These are phyloP conservation scores for Termitomyces bulborhizus DNA, from an alignment of 768 basidiomycete genomes.

Conservation along the genomic window DNA sequence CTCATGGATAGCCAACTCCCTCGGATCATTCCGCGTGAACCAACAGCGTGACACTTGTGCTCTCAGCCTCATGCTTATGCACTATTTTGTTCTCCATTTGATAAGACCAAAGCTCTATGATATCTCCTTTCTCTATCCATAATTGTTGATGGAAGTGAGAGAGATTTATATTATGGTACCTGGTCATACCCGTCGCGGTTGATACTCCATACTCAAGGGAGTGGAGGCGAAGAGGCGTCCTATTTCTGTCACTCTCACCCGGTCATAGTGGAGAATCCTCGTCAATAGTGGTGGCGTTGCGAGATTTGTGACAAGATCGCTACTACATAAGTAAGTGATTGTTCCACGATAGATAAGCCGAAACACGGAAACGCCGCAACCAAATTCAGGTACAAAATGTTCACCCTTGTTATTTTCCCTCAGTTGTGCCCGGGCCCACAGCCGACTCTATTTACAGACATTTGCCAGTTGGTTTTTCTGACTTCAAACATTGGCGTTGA, in stretches of 20 bases:
- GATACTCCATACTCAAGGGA: background rate
- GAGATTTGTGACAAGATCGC: no score
- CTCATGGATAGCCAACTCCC: no score
- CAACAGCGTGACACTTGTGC: background rate
- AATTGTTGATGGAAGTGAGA: background rate
- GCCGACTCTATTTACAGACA: background rate
- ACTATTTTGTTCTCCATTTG: background rate
- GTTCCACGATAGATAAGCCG: no score
- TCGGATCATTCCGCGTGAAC: background rate
- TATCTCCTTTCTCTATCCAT: background rate
- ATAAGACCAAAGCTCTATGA: background rate
- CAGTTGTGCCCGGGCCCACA: background rate
- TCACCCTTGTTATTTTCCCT: no score
- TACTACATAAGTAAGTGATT: no score
- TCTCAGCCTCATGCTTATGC: background rate
- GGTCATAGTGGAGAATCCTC: background rate
- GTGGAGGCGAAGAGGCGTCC: no score
- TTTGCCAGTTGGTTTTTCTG: background rate
- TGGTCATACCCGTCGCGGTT: background rate
- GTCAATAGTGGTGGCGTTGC: background rate
- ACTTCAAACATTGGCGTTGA: background rate
- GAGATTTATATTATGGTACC: background rate
- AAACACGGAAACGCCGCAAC: background rate
- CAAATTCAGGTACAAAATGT: background rate
- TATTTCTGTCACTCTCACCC: background rate